These are phyloP conservation scores for Cadophora sp. DNA, from an alignment of 2,329 filamentous ascomycete genomes.

Conservation along the genomic window DNA sequence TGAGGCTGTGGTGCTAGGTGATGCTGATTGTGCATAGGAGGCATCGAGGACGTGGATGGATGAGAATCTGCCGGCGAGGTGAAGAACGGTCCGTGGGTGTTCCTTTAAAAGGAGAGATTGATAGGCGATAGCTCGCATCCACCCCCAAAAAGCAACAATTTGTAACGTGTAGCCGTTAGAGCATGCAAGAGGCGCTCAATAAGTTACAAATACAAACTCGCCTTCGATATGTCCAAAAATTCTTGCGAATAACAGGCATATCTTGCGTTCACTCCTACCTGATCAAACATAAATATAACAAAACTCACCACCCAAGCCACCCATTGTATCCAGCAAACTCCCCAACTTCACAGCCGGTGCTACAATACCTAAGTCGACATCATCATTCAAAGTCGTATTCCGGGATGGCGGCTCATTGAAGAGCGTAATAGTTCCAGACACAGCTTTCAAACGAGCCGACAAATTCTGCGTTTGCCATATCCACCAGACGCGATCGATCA, in stretches of 20 bases:
- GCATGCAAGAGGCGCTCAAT: too few relatives aligned
- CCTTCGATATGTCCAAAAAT: background rate
- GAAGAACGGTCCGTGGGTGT: background rate
- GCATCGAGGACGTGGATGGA: constrained; percentile 6
- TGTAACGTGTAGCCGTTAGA: too few relatives aligned
- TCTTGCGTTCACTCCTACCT: background rate
- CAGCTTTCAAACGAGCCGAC: constrained; percentile 39
- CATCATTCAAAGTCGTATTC: constrained; percentile 50
- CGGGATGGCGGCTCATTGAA: constrained; percentile 48
- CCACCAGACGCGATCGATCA: constrained; percentile 54
- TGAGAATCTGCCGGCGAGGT: background rate
- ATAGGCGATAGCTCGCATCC: too few relatives aligned
- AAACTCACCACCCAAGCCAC: constrained; percentile 45
- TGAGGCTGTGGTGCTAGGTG: background rate
- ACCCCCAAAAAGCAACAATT: too few relatives aligned
- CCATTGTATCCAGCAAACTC: constrained; percentile 50
- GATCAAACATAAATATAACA: constrained; percentile 52
- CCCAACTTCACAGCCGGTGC: constrained; percentile 41
- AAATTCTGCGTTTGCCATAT: constrained; percentile 55
- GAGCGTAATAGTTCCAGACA: constrained; percentile 48
- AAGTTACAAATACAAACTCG: too few relatives aligned
- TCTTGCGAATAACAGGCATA: background rate
- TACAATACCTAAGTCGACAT: constrained; percentile 34
- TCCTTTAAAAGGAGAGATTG: background rate
- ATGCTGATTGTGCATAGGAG: background rate